Conservation (phyloP, 495 filamentous ascomycete species). For the Oleoguttula mirabilis region DNA sequence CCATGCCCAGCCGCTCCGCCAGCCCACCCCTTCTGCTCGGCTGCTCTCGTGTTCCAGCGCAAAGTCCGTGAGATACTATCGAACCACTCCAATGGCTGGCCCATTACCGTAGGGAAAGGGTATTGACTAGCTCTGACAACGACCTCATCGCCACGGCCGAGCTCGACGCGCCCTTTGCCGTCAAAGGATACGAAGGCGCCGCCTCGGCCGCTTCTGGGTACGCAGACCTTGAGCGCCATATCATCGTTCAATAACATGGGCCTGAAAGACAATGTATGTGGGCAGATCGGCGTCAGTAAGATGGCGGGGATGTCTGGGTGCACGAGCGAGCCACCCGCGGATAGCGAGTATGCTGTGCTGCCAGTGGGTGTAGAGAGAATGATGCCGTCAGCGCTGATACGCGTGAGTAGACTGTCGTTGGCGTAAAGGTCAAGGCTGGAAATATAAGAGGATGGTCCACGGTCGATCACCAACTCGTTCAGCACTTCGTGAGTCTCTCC, state of each 20-base stretch:
- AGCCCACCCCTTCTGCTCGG: constrained; percentile 71
- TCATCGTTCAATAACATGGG: constrained; percentile 98
- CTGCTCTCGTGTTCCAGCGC: constrained; percentile 82
- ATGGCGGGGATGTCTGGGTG: constrained; percentile 97
- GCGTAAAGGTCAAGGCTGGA: constrained; percentile 92
- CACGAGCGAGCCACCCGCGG: constrained; percentile 87
- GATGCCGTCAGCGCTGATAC: constrained; percentile 90
- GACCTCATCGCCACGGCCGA: constrained; percentile 83
- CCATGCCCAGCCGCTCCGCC: constrained; percentile 27
- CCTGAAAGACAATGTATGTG: constrained; percentile 90
- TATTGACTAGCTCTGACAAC: constrained; percentile 89
- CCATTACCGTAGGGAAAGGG: constrained; percentile 86
- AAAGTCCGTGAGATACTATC: constrained; percentile 81
- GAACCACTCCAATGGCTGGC: constrained; percentile 74
- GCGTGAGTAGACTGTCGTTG: constrained; percentile 82
- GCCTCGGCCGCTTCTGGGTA: constrained; percentile 72
- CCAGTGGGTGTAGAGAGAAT: constrained; percentile 95
- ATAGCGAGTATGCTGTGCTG: constrained; percentile 85
- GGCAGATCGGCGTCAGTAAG: constrained; percentile 93
- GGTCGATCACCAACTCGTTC: constrained; percentile 95
- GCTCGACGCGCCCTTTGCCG: constrained; percentile 86
- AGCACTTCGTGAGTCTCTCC: constrained; percentile 84
- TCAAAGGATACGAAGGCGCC: constrained; percentile 95
- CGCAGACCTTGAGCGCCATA: constrained; percentile 73
- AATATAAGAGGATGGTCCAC: constrained; percentile 90